Evolutionary conservation across 1,284 basidiomycete genomes (phyloP).

Genomic region (Austroboletus novae-zelandiae): DNA sequence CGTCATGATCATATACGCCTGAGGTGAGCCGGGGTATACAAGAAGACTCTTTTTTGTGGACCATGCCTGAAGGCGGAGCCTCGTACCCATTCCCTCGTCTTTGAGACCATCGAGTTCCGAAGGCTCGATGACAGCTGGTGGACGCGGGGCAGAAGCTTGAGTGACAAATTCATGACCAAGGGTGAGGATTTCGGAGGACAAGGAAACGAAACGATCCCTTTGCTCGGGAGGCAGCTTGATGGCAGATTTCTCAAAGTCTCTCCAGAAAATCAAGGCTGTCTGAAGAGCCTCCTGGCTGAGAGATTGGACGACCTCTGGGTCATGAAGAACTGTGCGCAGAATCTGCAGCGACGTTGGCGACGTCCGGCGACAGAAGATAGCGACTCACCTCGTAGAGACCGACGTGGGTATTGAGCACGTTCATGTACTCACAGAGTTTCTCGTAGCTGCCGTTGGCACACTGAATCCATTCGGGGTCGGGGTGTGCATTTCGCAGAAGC

Average conservation of each 20-base stretch:
- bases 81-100: constrained; percentile 66
- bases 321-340: constrained; percentile 60
- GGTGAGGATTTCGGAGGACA: constrained; percentile 90
- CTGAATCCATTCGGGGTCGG: constrained; percentile 79
- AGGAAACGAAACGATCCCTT: constrained; percentile 80
- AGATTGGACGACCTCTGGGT: constrained; percentile 58
- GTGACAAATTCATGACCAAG: constrained; percentile 86
- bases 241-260: constrained; percentile 97
- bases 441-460: constrained; percentile 90
- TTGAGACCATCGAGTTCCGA: constrained; percentile 66
- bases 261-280: constrained; percentile 91
- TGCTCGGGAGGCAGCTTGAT: constrained; percentile 83
- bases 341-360: constrained; percentile 42
- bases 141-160: constrained; percentile 57
- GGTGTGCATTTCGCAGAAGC: constrained; percentile 90
- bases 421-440: constrained; percentile 95
- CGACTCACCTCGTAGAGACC: constrained; percentile 82
- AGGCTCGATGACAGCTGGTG: constrained; percentile 64
- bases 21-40: constrained; percentile 81
- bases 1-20: constrained; percentile 90
- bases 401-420: constrained; percentile 94
- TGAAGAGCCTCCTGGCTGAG: constrained; percentile 69
- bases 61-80: constrained; percentile 68
- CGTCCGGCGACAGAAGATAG: not conserved
- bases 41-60: constrained; percentile 70